Evolutionary conservation across 108 stramenopile genomes (phyloP).

Genomic region (Seminavis robusta): DNA sequence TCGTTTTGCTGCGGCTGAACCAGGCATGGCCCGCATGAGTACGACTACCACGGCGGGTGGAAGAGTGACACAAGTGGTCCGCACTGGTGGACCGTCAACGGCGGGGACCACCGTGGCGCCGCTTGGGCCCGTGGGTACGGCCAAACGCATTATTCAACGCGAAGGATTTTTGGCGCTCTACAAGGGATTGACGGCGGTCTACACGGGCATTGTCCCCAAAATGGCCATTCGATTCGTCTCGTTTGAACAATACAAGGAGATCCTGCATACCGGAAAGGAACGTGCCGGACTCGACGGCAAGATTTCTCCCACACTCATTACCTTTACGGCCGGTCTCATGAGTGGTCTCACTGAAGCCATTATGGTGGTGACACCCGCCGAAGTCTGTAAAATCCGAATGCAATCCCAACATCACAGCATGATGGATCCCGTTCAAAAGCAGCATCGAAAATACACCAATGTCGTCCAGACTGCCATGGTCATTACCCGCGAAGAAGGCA

Average conservation of each 20-base stretch:
- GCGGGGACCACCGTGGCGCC: conserved; percentile 39
- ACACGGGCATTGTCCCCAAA: conserved; percentile 94
- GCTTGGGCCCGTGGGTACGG: conserved; percentile 76
- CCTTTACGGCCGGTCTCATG: conserved; percentile 86
- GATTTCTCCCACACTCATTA: conserved; percentile 18
- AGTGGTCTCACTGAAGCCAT: conserved; percentile 91
- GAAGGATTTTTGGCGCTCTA: conserved; percentile 96
- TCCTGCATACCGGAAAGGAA: background rate
- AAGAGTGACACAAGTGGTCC: conserved; percentile 3
- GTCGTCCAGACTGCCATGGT: conserved; percentile 87
- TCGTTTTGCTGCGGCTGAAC: conserved; percentile 11
- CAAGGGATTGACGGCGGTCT: conserved; percentile 97
- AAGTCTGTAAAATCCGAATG: conserved; percentile 95
- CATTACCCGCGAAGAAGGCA: conserved; percentile 90
- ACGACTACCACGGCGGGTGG: conserved; percentile 2
- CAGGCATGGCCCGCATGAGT: conserved; percentile 7
- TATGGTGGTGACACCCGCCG: conserved; percentile 71
- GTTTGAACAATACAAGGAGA: conserved; percentile 88
- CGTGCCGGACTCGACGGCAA: conserved; percentile 4
- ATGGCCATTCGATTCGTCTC: conserved; percentile 97
- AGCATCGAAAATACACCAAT: conserved; percentile 86
- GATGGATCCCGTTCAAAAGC: conserved; percentile 77
- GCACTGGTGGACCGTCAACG: conserved; percentile 6
- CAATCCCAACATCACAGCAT: conserved; percentile 88
- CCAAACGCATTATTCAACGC: conserved; percentile 77